These are phyloP conservation scores for Paraphaeosphaeria minitans DNA, from an alignment of 2,329 filamentous ascomycete species.

Conservation along the genomic window DNA sequence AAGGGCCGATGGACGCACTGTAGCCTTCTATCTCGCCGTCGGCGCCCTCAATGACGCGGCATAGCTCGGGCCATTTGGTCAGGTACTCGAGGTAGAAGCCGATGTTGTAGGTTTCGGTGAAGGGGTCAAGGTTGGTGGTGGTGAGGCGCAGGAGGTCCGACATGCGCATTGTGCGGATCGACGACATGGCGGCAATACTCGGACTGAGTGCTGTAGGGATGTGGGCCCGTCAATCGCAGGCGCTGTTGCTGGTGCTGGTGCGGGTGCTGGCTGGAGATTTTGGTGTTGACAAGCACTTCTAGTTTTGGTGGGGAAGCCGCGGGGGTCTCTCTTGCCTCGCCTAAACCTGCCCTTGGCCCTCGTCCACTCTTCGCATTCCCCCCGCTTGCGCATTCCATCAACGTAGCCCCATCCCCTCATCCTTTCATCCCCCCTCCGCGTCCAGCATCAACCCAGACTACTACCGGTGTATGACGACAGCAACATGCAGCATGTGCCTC, in stretches of 20 bases:
- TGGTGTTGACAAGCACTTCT: conserved; percentile 4
- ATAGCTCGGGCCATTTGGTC: conserved; percentile 92
- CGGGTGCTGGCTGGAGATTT: not conserved
- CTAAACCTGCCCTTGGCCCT: conserved; percentile 23
- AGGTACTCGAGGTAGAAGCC: conserved; percentile 96
- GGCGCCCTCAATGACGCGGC: conserved; percentile 86
- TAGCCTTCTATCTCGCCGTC: conserved; percentile 92
- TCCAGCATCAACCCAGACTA: too few species aligned
- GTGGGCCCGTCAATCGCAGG: not conserved
- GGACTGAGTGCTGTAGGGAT: not conserved
- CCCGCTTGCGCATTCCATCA: not conserved
- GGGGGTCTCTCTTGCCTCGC: conserved; percentile 24
- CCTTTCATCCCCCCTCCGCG: too few species aligned
- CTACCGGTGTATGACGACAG: too few species aligned
- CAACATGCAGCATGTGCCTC: not conserved
- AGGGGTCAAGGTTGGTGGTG: conserved; percentile 90
- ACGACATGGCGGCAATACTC: conserved; percentile 65
- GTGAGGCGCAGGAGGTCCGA: conserved; percentile 85
- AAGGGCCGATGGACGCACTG: conserved; percentile 62
- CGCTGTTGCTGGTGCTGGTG: too few species aligned
- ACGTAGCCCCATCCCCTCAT: too few species aligned
- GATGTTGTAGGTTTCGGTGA: conserved; percentile 98
- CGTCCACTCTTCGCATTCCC: not conserved
- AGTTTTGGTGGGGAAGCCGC: conserved; percentile 13
- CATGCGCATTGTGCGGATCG: conserved; percentile 74